Percentiles rank a stretch among this genome's conserved stretches.
Conservation (phyloP, 306 rosid species). For the Sophora flavescens region DNA sequence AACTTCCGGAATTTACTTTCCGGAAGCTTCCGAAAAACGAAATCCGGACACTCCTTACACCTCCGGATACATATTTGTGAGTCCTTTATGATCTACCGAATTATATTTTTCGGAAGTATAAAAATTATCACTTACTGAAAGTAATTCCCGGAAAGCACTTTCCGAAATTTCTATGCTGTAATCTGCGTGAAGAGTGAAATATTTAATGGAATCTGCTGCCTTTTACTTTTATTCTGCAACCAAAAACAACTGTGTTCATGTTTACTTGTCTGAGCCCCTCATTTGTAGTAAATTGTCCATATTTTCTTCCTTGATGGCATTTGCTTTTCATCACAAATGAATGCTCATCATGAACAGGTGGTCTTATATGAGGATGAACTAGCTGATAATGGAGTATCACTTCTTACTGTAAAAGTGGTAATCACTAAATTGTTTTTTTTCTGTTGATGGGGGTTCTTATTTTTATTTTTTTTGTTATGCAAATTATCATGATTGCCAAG, state of each 20-base stretch:
- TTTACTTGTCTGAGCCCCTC: conserved; percentile 28
- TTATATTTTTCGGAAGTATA: no score
- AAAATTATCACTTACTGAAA: no score
- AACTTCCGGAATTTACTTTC: no score
- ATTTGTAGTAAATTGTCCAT: conserved; percentile 27
- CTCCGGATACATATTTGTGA: no score
- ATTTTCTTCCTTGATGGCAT: conserved; percentile 40
- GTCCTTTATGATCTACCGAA: no score
- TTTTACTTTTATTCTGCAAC: conserved; percentile 25
- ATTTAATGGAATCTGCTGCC: conserved; percentile 10
- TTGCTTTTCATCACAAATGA: conserved; percentile 38
- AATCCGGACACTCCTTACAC: no score
- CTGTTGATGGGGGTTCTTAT: neutral
- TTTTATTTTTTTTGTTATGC: conserved; percentile 13
- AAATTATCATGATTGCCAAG: conserved; percentile 36
- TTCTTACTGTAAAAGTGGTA: conserved; percentile 98
- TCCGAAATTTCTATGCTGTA: neutral
- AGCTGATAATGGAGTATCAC: conserved; percentile 94
- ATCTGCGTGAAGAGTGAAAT: neutral
- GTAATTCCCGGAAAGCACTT: no score
- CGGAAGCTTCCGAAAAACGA: no score
- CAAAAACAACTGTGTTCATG: conserved; percentile 4
- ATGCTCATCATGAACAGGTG: conserved; percentile 67
- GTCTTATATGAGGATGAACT: conserved; percentile 95
- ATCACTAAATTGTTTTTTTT: conserved; percentile 44